Evolutionary conservation across 768 basidiomycete species (phyloP).

Genomic region (Royoungia palumana): DNA sequence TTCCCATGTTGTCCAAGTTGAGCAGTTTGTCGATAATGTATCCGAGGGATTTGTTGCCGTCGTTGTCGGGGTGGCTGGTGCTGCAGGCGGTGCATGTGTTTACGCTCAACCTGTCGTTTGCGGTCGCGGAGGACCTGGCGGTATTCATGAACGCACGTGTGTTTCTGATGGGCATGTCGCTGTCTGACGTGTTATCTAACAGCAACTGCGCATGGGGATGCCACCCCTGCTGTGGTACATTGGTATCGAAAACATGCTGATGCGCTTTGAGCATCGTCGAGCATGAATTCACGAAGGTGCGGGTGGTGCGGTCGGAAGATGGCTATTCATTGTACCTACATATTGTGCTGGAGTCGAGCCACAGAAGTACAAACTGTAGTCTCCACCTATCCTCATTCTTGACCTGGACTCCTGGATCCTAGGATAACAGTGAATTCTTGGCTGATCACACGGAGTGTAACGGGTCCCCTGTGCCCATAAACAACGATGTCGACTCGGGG

Average conservation of each 20-base stretch:
- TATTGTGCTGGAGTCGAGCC: too few relatives aligned
- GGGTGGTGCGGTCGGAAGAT: slow-evolving; percentile 53
- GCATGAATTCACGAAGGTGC: slow-evolving; percentile 59
- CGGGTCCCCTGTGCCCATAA: too few relatives aligned
- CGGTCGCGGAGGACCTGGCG: slow-evolving; percentile 38
- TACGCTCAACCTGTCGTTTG: slow-evolving; percentile 38
- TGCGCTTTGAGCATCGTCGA: slow-evolving; percentile 47
- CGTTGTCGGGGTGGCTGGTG: slow-evolving; percentile 66
- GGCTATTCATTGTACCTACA: too few relatives aligned
- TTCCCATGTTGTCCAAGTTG: slow-evolving; percentile 54
- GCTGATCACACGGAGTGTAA: too few relatives aligned
- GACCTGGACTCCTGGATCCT: too few relatives aligned
- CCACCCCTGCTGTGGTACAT: slow-evolving; percentile 54
- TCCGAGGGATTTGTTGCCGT: slow-evolving; percentile 59
- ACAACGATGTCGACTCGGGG: too few relatives aligned
- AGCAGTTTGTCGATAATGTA: slow-evolving; percentile 58
- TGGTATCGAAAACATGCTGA: slow-evolving; percentile 48
- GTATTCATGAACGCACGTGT: slow-evolving; percentile 40
- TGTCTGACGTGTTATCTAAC: background rate
- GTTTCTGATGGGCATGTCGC: background rate
- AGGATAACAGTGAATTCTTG: too few relatives aligned
- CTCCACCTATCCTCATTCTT: too few relatives aligned
- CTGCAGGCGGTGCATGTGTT: slow-evolving; percentile 51
- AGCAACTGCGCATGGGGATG: slow-evolving; percentile 61
- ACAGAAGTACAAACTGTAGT: too few relatives aligned